These are phyloP conservation scores for Laburnicola sp. DNA, from an alignment of 2,329 filamentous ascomycete species.

Conservation along the genomic window DNA sequence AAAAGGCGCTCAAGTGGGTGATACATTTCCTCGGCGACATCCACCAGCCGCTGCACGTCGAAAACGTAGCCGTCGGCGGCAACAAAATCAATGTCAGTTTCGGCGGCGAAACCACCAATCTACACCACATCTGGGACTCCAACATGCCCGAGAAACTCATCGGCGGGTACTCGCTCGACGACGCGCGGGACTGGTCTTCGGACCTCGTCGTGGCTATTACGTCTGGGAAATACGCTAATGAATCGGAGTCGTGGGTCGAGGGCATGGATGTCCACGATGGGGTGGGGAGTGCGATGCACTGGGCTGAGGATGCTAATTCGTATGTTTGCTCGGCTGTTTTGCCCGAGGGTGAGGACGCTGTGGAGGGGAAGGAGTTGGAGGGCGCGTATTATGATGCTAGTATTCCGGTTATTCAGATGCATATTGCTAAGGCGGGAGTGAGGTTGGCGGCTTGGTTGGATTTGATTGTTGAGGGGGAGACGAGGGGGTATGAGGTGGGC, in stretches of 20 bases:
- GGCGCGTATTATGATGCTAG: conserved; percentile 42
- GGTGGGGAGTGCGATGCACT: conserved; percentile 43
- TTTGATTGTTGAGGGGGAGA: conserved; percentile 27
- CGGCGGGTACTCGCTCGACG: conserved; percentile 45
- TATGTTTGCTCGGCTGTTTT: conserved; percentile 50
- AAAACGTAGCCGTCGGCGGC: conserved; percentile 50
- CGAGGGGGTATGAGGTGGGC: conserved; percentile 11
- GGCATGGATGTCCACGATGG: conserved; percentile 44
- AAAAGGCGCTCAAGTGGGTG: conserved; percentile 55
- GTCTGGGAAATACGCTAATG: conserved; percentile 43
- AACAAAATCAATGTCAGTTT: conserved; percentile 52
- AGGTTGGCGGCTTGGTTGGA: conserved; percentile 39
- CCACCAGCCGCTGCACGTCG: conserved; percentile 68
- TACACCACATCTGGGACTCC: conserved; percentile 52
- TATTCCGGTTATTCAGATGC: conserved; percentile 46
- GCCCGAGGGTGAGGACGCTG: conserved; percentile 42
- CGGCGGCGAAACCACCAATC: conserved; percentile 45
- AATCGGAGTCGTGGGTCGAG: conserved; percentile 40
- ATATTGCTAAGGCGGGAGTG: conserved; percentile 49
- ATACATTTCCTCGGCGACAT: conserved; percentile 69
- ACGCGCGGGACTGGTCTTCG: conserved; percentile 45
- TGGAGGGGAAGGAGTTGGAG: conserved; percentile 45
- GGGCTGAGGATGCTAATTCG: conserved; percentile 49
- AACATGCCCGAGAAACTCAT: conserved; percentile 49
- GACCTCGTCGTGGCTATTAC: conserved; percentile 45